Percentiles rank a stretch among this genome's conserved stretches.
Evolutionary conservation across 2,329 filamentous ascomycete species (phyloP).

Genomic region (Aspergillus clavatus): DNA sequence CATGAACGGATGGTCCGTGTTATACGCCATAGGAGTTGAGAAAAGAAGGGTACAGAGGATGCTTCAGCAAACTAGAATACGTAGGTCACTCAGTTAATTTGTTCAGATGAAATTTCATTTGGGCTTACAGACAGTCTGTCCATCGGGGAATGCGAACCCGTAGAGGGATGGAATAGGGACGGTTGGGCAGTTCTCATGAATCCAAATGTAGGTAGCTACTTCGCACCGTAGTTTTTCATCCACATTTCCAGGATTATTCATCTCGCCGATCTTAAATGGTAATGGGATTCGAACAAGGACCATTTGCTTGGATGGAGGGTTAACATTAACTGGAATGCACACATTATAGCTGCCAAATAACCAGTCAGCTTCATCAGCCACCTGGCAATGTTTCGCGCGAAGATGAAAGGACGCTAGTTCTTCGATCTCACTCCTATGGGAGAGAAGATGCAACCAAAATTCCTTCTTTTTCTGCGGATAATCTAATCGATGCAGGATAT

Average conservation of each 20-base stretch:
- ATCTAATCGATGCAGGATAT: slow-evolving; percentile 17
- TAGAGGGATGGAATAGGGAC: slow-evolving; percentile 35
- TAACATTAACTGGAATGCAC: slow-evolving; percentile 21
- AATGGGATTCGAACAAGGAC: slow-evolving; percentile 24
- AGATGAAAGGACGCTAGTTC: slow-evolving; percentile 13
- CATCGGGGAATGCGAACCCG: slow-evolving; percentile 30
- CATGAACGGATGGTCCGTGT: slow-evolving; percentile 5
- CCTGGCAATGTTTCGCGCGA: slow-evolving; percentile 6
- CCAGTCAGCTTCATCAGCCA: slow-evolving; percentile 13
- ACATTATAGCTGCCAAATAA: slow-evolving; percentile 22
- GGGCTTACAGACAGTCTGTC: slow-evolving; percentile 20
- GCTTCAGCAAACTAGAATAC: slow-evolving; percentile 6
- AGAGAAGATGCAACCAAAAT: slow-evolving; percentile 8
- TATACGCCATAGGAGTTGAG: slow-evolving; percentile 6
- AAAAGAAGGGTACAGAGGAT: slow-evolving; percentile 4
- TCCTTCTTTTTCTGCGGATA: slow-evolving; percentile 13
- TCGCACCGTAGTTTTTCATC: slow-evolving; percentile 44
- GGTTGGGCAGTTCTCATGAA: slow-evolving; percentile 35
- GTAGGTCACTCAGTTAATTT: background rate
- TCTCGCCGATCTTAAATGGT: slow-evolving; percentile 35
- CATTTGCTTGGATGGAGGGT: slow-evolving; percentile 14
- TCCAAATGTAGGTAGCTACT: slow-evolving; percentile 40
- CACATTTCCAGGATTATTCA: slow-evolving; percentile 35
- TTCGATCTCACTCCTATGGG: slow-evolving; percentile 9
- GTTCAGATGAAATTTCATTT: background rate